Percentiles rank a stretch among this genome's conserved stretches.
Conservation (phyloP, 306 rosid species). For the Senna tora region DNA sequence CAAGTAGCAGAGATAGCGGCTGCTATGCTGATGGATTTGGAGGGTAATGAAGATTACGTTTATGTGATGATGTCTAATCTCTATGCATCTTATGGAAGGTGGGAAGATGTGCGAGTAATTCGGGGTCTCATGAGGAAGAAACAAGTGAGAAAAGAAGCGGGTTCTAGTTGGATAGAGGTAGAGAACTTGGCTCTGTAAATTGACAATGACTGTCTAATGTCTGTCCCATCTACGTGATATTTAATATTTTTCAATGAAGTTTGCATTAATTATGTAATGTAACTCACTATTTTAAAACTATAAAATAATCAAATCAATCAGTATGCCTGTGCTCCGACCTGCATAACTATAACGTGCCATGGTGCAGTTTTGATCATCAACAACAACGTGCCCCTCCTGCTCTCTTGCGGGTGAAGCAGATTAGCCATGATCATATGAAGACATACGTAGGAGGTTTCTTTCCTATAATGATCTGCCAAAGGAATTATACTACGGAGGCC, state of each 20-base stretch:
- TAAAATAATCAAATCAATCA: no score
- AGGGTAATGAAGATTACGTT: conserved; percentile 56
- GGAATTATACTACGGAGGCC: neutral
- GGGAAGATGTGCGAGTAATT: conserved; percentile 64
- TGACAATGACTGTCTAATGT: no score
- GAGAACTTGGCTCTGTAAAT: conserved; percentile 18
- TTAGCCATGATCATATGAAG: neutral
- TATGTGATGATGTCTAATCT: conserved; percentile 66
- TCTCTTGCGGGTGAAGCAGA: neutral
- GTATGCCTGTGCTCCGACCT: no score
- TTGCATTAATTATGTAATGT: neutral
- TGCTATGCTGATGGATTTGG: conserved; percentile 60
- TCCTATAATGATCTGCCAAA: no score
- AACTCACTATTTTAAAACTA: neutral
- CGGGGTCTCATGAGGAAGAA: conserved; percentile 58
- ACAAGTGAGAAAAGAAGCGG: conserved; percentile 59
- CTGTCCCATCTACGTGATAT: neutral
- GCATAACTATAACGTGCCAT: no score
- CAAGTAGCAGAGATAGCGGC: conserved; percentile 60
- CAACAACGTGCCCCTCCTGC: neutral
- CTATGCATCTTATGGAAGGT: conserved; percentile 61
- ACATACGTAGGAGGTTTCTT: no score
- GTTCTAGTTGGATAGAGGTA: conserved; percentile 63
- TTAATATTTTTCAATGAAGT: neutral
- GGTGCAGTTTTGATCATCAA: no score